phyloP scores from a whole-genome alignment of 2,329 filamentous ascomycete species.

The Botrytis tulipae region DNA sequence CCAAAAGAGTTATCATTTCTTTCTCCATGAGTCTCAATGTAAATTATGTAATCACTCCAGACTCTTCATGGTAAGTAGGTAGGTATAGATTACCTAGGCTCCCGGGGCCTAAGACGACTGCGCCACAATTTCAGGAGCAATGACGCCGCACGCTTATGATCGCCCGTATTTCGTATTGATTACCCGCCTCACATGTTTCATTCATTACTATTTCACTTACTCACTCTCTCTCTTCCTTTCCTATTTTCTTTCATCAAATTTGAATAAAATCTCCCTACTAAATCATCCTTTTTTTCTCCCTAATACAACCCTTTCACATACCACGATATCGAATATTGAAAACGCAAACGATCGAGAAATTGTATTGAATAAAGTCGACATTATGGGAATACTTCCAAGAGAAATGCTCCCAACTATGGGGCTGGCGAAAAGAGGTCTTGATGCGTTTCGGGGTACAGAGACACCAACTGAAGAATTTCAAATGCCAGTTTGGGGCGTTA shows the following conservation, averaged over 20 bases:
- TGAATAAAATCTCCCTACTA: not conserved
- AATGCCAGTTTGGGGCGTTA: constrained; percentile 31
- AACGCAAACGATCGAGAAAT: not conserved
- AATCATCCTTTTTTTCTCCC: not conserved
- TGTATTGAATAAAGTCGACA: not conserved
- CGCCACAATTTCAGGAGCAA: not conserved
- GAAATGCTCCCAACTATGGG: not conserved
- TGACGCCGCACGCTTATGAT: not conserved
- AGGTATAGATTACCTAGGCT: not conserved
- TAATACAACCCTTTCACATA: not conserved
- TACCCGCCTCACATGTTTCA: not conserved
- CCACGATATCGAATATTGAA: not conserved
- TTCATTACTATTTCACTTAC: not conserved
- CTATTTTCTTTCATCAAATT: not conserved
- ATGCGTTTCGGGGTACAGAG: not conserved
- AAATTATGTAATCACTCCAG: constrained; percentile 1
- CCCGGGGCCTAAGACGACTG: not conserved
- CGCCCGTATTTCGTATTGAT: not conserved
- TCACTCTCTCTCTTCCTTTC: not conserved
- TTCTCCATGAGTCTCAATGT: not conserved
- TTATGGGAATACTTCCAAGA: not conserved
- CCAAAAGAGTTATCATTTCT: no score
- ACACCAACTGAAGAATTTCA: constrained; percentile 6
- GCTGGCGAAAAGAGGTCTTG: not conserved
- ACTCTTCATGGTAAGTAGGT: no score